Conservation (phyloP, 805 yeast genomes). For the Zygosaccharomyces kombuchaensis region DNA sequence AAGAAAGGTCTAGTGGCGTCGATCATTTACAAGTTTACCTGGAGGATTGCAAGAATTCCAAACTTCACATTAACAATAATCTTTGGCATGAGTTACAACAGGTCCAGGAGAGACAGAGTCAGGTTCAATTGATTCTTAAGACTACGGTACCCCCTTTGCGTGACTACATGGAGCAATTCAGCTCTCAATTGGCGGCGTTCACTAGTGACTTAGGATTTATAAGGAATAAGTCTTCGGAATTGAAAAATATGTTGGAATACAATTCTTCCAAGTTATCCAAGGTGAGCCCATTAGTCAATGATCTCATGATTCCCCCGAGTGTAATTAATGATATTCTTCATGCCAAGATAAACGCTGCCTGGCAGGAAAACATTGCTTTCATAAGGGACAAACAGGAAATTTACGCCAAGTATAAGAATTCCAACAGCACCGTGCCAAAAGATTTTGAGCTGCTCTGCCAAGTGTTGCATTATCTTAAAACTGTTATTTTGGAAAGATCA, state of each 20-base stretch:
- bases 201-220: conserved; percentile 60
- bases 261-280: conserved; percentile 47
- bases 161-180: conserved; percentile 51
- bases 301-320: conserved; percentile 70
- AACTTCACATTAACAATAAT: conserved; percentile 11
- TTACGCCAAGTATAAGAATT: conserved; percentile 39
- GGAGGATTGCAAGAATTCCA: conserved; percentile 11
- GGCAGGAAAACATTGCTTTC: conserved; percentile 63
- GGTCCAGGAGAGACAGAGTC: conserved; percentile 19
- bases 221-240: conserved; percentile 47
- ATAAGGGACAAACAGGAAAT: conserved; percentile 55
- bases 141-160: conserved; percentile 45
- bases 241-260: conserved; percentile 44
- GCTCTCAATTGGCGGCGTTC: conserved; percentile 49
- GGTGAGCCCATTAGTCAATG: conserved; percentile 72
- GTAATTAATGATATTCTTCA: conserved; percentile 53
- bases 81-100: conserved; percentile 18
- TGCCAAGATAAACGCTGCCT: conserved; percentile 52
- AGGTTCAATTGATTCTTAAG: conserved; percentile 24
- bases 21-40: conserved; percentile 9
- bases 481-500: conserved; percentile 68
- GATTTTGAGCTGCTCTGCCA: conserved; percentile 25
- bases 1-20: background rate
- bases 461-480: conserved; percentile 46
- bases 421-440: conserved; percentile 18